Evolutionary conservation across 1,139 yeast species (phyloP), one percentile per base, ranked within the genome.

Genomic region (Ogataea hybrid): DNA sequence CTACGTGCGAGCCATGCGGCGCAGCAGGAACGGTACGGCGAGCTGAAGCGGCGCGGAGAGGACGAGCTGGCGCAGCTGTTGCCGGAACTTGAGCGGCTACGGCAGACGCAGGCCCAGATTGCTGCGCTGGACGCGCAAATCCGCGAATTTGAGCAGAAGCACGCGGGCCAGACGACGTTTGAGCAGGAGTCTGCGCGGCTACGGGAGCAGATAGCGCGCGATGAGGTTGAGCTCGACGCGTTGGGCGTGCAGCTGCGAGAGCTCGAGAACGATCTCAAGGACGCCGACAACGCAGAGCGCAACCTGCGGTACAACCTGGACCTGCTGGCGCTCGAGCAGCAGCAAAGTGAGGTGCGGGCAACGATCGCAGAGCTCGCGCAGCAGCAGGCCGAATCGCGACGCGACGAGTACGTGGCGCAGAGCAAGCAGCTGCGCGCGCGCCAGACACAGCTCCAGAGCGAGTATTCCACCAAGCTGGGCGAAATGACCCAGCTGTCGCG

Each of bases 401-500:
- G 85, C 50, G 78, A 76, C 2, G 72, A 73, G 47, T 92, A 84
- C 58, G 84, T 86, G 49, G 65, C 69, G 18, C 74, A 78, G 42
- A 76, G 92, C 1, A 64, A 66, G 35, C 53, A 60, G 15, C 65
- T 92, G 29, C 75, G 92, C 42, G 69, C 69, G 9, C 62, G 68
- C 29, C 77, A 82, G 41, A 72, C 87, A 7, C 63, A 64, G 9
- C 63, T 87, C 37, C 83, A 82, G 46, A 72, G 90, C 0, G 75
- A 77, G 38, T 80, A 84, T 54, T 87, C 96, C 6, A 82, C 90
- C 20, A 83, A 81, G 53, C 63, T 79, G 28, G 99, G 98, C 23
- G 97, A 92, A 62, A 74, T 87, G 30, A 81, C 81, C 48, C 97
- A 92, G 57, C 70, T 92, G 49, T 79, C 81, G 40, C 88, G 81